Conservation (phyloP, 345 rosid genomes). For the Ailanthus altissimus region DNA sequence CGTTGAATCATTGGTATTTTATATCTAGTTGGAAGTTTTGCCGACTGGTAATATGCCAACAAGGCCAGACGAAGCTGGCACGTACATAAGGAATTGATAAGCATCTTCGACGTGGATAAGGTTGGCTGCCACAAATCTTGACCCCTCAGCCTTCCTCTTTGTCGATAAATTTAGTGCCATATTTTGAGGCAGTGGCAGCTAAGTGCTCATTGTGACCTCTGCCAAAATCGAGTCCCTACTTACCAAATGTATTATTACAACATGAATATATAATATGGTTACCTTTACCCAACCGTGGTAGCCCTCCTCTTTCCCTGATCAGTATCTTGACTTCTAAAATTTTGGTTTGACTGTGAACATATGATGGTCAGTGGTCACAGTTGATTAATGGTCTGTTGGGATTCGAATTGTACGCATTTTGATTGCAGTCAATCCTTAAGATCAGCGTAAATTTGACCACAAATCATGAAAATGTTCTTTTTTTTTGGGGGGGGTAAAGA, state of each 20-base stretch:
- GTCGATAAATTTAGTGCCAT: not conserved
- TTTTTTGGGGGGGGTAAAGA: not conserved
- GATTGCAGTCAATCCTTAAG: not conserved
- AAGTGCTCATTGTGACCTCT: not conserved
- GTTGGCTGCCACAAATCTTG: not conserved
- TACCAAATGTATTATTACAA: not conserved
- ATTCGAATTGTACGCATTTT: not conserved
- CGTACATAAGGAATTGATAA: not conserved
- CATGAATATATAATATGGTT: not conserved
- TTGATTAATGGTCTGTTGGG: not conserved
- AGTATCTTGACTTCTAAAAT: not conserved
- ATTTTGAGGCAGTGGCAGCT: conserved; percentile 16
- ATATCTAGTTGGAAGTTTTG: conserved; percentile 11
- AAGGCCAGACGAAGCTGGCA: conserved; percentile 10
- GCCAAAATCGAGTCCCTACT: not conserved
- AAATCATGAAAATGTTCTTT: not conserved
- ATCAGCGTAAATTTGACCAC: not conserved
- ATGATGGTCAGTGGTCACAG: not conserved
- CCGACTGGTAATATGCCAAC: conserved; percentile 12
- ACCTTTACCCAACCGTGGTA: not conserved
- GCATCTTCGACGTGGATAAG: conserved; percentile 13
- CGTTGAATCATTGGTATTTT: no score
- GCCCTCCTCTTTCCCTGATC: not conserved
- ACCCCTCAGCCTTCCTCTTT: not conserved
- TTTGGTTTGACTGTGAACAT: not conserved